Evolutionary conservation across 1,284 basidiomycete species (phyloP).

Genomic region (Rhodotorula mucilaginosa): DNA sequence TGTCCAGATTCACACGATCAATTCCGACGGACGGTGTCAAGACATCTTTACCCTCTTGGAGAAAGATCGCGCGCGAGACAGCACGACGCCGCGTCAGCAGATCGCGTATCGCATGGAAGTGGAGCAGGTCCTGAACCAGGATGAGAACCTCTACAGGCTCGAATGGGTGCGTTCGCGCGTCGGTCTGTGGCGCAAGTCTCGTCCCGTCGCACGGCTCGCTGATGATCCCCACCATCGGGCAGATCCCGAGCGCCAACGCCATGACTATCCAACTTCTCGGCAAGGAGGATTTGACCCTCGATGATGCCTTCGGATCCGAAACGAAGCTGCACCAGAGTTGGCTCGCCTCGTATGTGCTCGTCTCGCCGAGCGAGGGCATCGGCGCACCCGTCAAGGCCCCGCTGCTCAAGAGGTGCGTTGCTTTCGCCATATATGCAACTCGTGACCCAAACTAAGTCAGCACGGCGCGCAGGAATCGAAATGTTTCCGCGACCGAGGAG

Average conservation of each 20-base stretch:
- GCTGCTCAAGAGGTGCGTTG: constrained; percentile 58
- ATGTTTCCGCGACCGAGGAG: constrained; percentile 25
- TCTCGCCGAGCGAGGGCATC: constrained; percentile 54
- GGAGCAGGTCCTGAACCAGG: constrained; percentile 76
- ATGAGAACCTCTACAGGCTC: constrained; percentile 87
- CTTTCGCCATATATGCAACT: neutral
- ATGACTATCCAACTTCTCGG: constrained; percentile 83
- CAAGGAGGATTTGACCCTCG: constrained; percentile 81
- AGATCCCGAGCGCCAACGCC: constrained; percentile 68
- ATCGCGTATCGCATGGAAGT: constrained; percentile 78
- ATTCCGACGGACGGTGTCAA: constrained; percentile 76
- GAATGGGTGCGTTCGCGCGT: constrained; percentile 70
- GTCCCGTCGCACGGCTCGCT: too few relatives aligned
- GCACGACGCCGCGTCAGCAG: constrained; percentile 73
- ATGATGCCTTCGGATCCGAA: constrained; percentile 70
- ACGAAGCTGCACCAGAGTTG: constrained; percentile 65
- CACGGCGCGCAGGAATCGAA: constrained; percentile 20
- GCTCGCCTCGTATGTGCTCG: constrained; percentile 78
- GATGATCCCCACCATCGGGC: neutral
- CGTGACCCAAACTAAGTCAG: neutral
- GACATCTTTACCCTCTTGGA: constrained; percentile 78
- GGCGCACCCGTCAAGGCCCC: constrained; percentile 61
- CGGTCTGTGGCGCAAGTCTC: neutral
- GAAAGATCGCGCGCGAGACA: constrained; percentile 62
- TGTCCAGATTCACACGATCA: constrained; percentile 67